Evolutionary conservation across 352 stramenopile species (phyloP), one percentile per base, ranked within the genome.

Genomic region (Lagenidium sp.): DNA sequence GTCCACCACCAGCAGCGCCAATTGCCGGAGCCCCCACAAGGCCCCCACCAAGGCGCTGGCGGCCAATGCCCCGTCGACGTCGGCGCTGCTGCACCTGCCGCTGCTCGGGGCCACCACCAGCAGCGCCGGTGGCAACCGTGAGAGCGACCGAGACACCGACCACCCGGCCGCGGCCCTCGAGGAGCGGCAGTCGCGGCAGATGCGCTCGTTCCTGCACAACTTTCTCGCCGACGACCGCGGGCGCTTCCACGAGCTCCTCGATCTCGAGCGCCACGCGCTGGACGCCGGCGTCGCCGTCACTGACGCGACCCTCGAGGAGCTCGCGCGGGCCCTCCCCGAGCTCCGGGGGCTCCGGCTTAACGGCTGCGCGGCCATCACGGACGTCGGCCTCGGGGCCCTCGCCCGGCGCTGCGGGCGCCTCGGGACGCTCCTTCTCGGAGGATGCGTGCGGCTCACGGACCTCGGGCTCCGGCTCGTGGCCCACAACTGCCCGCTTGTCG

Each of bases 181-280:
- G 37, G 71, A 87, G 35, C 68, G 66, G 13, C 69, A 82, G 45
- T 65, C 81, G 37, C 71, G 78, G 10, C 78, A 86, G 47, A 86
- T 97, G 68, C 71, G 81, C 16, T 95, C 82, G 23, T 95, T 96
- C 55, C 47, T 97, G 46, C 68, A 77, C n/a, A 96, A 96, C 46
- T 97, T 96, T 45, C 57, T 96, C 16, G 65, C 77, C 13, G 65
- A 88, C 20, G 82, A 90, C 43, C 59, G 51, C 32, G 82, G 82
- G 24, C 59, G 44, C n/a, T 87, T 93, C 47, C 61, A 80, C 32
- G 57, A 65, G 20, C 59, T 85, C 21, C 72, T 95, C 32, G 84
- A 97, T 53, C 64, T 97, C 15, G 61, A 70, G 6, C 64, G 90
- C 50, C 88, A 97, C 57, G 82, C 72, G 18, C 51, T 93, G 13